Evolutionary conservation across 208 protist species (phyloP), one percentile per base, ranked within the genome.

Genomic region (Trypanosoma brucei): DNA sequence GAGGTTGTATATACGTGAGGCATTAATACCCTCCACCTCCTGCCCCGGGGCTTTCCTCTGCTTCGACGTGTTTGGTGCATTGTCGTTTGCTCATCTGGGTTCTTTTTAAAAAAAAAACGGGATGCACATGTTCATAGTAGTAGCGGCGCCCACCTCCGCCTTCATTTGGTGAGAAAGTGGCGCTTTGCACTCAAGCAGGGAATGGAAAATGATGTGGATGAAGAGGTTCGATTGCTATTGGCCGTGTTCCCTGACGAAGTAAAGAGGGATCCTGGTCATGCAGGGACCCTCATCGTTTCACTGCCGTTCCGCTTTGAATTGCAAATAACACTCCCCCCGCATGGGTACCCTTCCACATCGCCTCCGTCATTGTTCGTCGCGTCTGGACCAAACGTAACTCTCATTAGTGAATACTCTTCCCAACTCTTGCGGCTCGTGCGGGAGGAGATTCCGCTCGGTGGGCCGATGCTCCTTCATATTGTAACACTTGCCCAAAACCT

Each of bases 181-280:
- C 42, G 11, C 42, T 11, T 6, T 46, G n/a, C 11, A 54, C 2
- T 2, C 6, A 30, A 30, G 33, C 42, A 50, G n/a, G 56, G 13
- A 57, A 81, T 77, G 70, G 45, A 56, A 3, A 46, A 56, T 6
- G 76, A 83, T 30, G 34, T 55, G 6, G 64, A 67, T 13, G 78
- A 90, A 37, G 85, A 94, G 56, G 72, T 94, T 6, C 77, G 87
- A 9, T 75, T 94, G 78, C 65, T 87, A n/a, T 35, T 90, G 22
- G 48, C 57, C 55, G 82, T 89, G 62, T 94, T 81, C 62, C 62
- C 72, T 13, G 88, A 94, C 34, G 83, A 83, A 58, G 80, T 80
- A 40, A 36, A 69, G 38, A 57, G 55, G 14, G 72, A 81, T 54
- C 68, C 77, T 14, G 59, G 55, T 22, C 48, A 76, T 5, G 6